A percentile compares a stretch with the other conserved stretches of the same genome.
These are phyloP conservation scores for Pseudodiploospora longispora DNA, from an alignment of 2,329 filamentous ascomycete species.

Conservation along the genomic window DNA sequence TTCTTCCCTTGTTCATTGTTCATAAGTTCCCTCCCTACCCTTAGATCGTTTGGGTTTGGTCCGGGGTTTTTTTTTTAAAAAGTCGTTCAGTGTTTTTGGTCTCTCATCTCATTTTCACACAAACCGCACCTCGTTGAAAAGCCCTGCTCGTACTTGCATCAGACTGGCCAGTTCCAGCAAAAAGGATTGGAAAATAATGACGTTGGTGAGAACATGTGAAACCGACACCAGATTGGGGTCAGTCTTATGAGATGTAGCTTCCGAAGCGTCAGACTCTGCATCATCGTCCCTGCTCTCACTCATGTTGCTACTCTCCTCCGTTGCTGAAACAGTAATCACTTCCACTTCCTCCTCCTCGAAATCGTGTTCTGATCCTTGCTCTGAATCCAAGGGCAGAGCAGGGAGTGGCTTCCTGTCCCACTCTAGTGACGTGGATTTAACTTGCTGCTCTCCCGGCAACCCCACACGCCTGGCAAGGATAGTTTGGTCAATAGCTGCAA, in stretches of 20 bases:
- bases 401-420: constrained; percentile 27
- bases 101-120: constrained; percentile 15
- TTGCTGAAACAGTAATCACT: constrained; percentile 15
- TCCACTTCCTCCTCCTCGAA: constrained; percentile 11
- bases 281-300: constrained; percentile 10
- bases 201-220: constrained; percentile 72
- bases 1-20: no score
- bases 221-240: constrained; percentile 49
- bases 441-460: constrained; percentile 30
- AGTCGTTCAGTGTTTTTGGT: background rate
- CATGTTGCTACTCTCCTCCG: constrained; percentile 13
- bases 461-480: constrained; percentile 50
- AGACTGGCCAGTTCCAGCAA: constrained; percentile 68
- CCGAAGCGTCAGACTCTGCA: constrained; percentile 8
- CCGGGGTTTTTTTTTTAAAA: no score
- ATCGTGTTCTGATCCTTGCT: constrained; percentile 11
- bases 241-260: constrained; percentile 3
- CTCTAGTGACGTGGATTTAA: constrained; percentile 40
- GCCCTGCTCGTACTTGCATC: constrained; percentile 63
- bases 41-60: no score
- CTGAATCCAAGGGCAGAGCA: constrained; percentile 11
- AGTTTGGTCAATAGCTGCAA: constrained; percentile 56
- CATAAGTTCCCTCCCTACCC: no score
- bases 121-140: constrained; percentile 71
- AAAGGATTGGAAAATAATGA: constrained; percentile 72